A percentile compares a stretch with the other conserved stretches of the same genome.
Evolutionary conservation across 2,329 filamentous ascomycete genomes (phyloP).

Genomic region (Mollisiaceae sp.): DNA sequence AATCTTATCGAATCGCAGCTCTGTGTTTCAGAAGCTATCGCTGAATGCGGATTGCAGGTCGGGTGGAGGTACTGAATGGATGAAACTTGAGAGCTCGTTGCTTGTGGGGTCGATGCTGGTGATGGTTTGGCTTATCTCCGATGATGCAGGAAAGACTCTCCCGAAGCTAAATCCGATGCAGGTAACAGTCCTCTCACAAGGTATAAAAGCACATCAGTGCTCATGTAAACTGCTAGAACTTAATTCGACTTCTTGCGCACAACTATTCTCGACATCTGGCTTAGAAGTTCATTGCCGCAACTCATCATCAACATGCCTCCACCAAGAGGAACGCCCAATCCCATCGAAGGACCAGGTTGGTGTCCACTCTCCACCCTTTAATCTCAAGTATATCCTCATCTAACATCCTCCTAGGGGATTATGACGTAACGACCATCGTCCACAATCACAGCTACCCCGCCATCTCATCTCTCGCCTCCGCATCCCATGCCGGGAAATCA

Average conservation of each 20-base stretch:
- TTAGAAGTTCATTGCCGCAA: neutral
- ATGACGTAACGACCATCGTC: slow-evolving; percentile 27
- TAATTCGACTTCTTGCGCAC: no score
- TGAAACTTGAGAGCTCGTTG: neutral
- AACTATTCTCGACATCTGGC: no score
- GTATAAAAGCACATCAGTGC: no score
- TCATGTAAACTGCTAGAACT: no score
- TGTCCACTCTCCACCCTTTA: neutral
- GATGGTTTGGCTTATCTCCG: neutral
- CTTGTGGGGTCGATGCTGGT: no score
- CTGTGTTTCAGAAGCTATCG: neutral
- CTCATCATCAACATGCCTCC: slow-evolving; percentile 31
- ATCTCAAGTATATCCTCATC: neutral
- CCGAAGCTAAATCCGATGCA: neutral
- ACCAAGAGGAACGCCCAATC: slow-evolving; percentile 32
- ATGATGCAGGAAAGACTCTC: neutral
- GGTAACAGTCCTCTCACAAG: no score
- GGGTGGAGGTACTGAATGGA: no score
- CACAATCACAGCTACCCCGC: slow-evolving; percentile 57
- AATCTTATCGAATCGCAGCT: neutral
- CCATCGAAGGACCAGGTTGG: slow-evolving; percentile 33
- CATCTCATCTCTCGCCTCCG: slow-evolving; percentile 49
- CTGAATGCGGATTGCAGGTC: no score
- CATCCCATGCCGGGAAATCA: slow-evolving; percentile 44
- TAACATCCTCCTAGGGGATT: slow-evolving; percentile 26